Conservation (phyloP, 1,139 yeast genomes). For the Saccharomyces uvarum region DNA sequence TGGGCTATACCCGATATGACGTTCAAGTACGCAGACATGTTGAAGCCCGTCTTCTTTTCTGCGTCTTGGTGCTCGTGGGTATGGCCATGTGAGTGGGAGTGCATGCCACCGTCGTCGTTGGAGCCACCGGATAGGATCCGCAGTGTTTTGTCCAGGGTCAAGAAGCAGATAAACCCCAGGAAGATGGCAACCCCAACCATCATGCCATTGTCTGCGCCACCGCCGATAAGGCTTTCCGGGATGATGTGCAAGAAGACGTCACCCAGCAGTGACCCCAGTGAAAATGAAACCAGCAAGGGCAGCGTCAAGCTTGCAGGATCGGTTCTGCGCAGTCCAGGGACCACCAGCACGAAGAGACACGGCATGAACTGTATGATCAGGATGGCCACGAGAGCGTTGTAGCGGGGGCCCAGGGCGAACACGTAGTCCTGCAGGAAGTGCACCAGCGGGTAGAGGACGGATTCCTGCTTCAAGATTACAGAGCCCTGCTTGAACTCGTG, state of each 20-base stretch:
- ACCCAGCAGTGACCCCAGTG: constrained; percentile 63
- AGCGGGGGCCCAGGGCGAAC: constrained; percentile 27
- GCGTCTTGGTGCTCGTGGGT: constrained; percentile 10
- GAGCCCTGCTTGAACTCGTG: background rate
- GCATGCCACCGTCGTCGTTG: constrained; percentile 26
- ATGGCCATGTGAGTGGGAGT: constrained; percentile 39
- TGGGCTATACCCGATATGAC: constrained; percentile 60
- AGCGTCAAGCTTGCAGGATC: constrained; percentile 37
- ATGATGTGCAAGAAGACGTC: constrained; percentile 59
- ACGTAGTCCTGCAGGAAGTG: constrained; percentile 4
- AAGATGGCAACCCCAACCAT: constrained; percentile 43
- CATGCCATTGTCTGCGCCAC: constrained; percentile 2
- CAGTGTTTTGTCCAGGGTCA: constrained; percentile 49
- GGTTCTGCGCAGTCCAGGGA: constrained; percentile 37
- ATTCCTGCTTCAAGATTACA: background rate
- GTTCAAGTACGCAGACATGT: constrained; percentile 52
- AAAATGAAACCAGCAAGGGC: constrained; percentile 52
- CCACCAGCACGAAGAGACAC: constrained; percentile 43
- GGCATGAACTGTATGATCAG: constrained; percentile 57
- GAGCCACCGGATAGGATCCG: constrained; percentile 40
- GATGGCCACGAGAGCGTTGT: constrained; percentile 55
- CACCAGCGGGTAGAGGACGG: background rate
- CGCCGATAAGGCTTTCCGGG: constrained; percentile 39
- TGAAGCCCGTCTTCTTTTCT: constrained; percentile 16
- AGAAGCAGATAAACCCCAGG: constrained; percentile 49